These are phyloP conservation scores for Amanita jacksonii DNA, from an alignment of 768 basidiomycete species.

Conservation along the genomic window DNA sequence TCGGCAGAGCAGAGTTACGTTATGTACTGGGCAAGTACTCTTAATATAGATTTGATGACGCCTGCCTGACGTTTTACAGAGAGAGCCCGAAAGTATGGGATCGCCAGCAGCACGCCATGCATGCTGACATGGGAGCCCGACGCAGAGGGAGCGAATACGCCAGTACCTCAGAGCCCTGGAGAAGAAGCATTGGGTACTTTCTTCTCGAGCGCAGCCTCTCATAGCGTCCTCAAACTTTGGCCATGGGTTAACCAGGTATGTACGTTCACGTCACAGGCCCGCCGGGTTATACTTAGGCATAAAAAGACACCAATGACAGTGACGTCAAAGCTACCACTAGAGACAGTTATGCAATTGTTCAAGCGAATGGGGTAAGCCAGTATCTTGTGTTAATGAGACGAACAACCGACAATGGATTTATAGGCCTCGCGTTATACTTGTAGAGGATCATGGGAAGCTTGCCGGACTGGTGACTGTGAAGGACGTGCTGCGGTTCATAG, in stretches of 20 bases:
- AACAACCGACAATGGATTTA: neutral
- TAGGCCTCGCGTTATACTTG: slow-evolving; percentile 94
- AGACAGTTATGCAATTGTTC: slow-evolving; percentile 97
- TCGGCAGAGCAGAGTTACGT: slow-evolving; percentile 75
- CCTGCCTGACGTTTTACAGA: slow-evolving; percentile 35
- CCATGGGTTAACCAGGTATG: slow-evolving; percentile 94
- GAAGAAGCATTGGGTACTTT: slow-evolving; percentile 54
- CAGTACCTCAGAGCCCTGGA: slow-evolving; percentile 41
- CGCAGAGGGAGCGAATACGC: slow-evolving; percentile 38
- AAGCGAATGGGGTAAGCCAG: slow-evolving; percentile 88
- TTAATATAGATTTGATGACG: slow-evolving; percentile 5
- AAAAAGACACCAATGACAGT: slow-evolving; percentile 88
- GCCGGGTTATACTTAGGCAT: slow-evolving; percentile 3
- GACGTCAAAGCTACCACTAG: slow-evolving; percentile 83
- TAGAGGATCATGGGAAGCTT: slow-evolving; percentile 77
- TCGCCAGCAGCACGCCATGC: slow-evolving; percentile 59
- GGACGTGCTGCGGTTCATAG: slow-evolving; percentile 85
- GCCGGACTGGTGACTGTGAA: slow-evolving; percentile 91
- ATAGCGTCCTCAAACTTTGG: slow-evolving; percentile 58
- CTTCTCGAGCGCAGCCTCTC: slow-evolving; percentile 48
- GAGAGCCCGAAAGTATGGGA: slow-evolving; percentile 54
- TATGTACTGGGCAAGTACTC: slow-evolving; percentile 66
- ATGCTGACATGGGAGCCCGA: slow-evolving; percentile 54
- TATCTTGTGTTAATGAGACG: neutral
- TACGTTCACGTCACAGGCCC: slow-evolving; percentile 11